Base-by-base conservation (phyloP, 352 stramenopile genomes). In the Globisporangium cederbergense region DNA sequence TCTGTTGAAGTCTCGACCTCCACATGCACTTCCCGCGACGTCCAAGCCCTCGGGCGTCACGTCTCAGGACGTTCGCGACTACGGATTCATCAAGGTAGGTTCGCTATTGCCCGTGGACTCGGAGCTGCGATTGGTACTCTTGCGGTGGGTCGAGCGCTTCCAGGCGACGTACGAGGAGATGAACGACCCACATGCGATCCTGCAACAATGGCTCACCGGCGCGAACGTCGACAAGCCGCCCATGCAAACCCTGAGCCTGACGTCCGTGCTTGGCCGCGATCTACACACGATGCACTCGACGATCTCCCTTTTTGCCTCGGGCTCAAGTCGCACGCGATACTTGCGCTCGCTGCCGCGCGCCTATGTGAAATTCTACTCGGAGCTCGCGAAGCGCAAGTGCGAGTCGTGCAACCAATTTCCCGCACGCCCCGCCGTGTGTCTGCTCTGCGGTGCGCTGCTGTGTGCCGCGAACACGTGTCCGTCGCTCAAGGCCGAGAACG, bases 361-460 rank as follows among this genome's bases (percentile, higher is more conserved):
- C 42, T 96, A 94, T 65, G 83, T 91, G 18, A 89, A 92, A 49
- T 91, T 96, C 45, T 96, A 96, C 75, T 85, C 86, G 14, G 80
- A 89, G 47, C 68, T 96, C 25, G 86, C 87, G 42, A 93, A 93
- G 66, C 83, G 86, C 73, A 88, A 75, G 60, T 96, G 87, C 38
- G 74, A 81, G 0, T 64, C 78, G 4, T 96, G 87, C 50, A 72
- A 87, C 58, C 82, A 93, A 55, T 96, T 96, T 45, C 87, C 87
- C 0, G 79, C 87, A 7, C 83, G 87, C 7, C 87, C 87, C 10
- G 87, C 85, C n/a, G 82, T 96, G 40, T 96, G 87, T 65, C 65
- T 96, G n/a, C 68, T 93, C 53, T 96, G 87, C 45, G 87, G 87
- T 14, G 78, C 83, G 62, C 64, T 96, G 57, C 70, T 96, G 20